phyloP scores from a whole-genome alignment of 257 asterid species.

The Haberlea rhodopensis region DNA sequence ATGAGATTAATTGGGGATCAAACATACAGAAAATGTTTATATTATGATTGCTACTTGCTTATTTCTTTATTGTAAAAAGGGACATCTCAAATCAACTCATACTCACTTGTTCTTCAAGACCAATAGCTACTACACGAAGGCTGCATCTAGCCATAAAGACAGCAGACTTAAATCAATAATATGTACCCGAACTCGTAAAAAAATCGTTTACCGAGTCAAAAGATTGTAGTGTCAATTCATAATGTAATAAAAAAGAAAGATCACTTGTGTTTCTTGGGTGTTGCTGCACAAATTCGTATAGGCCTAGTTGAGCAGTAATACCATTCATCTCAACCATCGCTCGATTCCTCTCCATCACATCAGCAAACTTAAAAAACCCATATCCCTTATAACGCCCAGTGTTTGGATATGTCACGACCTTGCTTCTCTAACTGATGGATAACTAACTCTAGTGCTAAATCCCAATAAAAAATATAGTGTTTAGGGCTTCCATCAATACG shows the following conservation, averaged over 20 bases:
- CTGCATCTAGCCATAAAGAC: slow-evolving; percentile 43
- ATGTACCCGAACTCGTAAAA: not conserved
- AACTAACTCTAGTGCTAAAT: slow-evolving; percentile 92
- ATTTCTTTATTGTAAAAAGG: not conserved
- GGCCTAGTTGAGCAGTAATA: slow-evolving; percentile 94
- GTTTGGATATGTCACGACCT: slow-evolving; percentile 95
- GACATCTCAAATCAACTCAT: not conserved
- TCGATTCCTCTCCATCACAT: slow-evolving; percentile 83
- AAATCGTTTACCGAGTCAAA: slow-evolving; percentile 3
- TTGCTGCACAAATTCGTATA: slow-evolving; percentile 99
- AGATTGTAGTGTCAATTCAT: slow-evolving; percentile 15
- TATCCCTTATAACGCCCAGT: slow-evolving; percentile 98
- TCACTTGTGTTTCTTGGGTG: slow-evolving; percentile 92
- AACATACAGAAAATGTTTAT: no score
- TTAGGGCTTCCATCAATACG: slow-evolving; percentile 82
- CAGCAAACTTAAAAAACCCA: slow-evolving; percentile 96
- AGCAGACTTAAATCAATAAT: slow-evolving; percentile 31
- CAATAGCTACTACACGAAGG: slow-evolving; percentile 37
- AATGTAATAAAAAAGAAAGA: slow-evolving; percentile 12
- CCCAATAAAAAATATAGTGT: slow-evolving; percentile 95
- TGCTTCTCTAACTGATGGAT: slow-evolving; percentile 96
- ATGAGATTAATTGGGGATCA: no score
- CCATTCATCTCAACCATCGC: slow-evolving; percentile 99
- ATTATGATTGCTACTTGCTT: not conserved
- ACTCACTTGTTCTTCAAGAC: slow-evolving; percentile 43